phyloP scores from a whole-genome alignment of 495 filamentous ascomycete genomes.

The Xylaria acuta region DNA sequence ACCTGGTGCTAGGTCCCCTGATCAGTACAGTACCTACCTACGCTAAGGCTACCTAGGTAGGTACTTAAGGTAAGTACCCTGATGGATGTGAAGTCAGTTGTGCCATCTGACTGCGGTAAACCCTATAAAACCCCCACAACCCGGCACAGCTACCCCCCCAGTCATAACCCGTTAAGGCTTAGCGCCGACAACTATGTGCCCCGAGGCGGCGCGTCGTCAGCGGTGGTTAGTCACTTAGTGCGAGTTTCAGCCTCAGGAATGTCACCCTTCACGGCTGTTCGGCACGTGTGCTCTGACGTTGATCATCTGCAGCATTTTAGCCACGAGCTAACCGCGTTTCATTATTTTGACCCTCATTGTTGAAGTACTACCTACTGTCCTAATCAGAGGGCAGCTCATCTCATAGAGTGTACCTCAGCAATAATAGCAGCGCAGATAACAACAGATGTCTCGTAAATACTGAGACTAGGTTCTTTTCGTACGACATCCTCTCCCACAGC shows the following conservation, averaged over 20 bases:
- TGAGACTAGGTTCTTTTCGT: not conserved
- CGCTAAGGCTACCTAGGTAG: too few relatives aligned
- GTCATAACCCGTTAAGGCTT: not conserved
- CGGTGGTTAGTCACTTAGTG: not conserved
- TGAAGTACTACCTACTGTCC: not conserved
- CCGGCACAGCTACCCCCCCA: not conserved
- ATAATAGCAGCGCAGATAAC: not conserved
- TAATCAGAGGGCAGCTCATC: not conserved
- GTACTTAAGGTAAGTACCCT: too few relatives aligned
- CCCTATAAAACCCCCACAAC: conserved; percentile 10
- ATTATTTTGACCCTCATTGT: not conserved
- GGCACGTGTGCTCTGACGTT: conserved; percentile 13
- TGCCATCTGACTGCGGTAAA: too few relatives aligned
- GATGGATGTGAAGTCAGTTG: too few relatives aligned
- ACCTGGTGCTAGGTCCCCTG: not conserved
- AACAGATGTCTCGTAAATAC: not conserved
- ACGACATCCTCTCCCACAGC: not conserved
- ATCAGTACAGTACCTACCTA: not conserved
- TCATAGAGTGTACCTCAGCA: not conserved
- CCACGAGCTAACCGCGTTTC: conserved; percentile 13
- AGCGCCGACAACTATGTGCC: not conserved
- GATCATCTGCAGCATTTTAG: conserved; percentile 13
- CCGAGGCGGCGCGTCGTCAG: not conserved
- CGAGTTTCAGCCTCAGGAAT: conserved; percentile 17
- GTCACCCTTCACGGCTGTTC: not conserved